A percentile compares a stretch with the other conserved stretches of the same genome.
These are phyloP conservation scores for Passalora sequoiae DNA, from an alignment of 2,329 filamentous ascomycete species.

Conservation along the genomic window DNA sequence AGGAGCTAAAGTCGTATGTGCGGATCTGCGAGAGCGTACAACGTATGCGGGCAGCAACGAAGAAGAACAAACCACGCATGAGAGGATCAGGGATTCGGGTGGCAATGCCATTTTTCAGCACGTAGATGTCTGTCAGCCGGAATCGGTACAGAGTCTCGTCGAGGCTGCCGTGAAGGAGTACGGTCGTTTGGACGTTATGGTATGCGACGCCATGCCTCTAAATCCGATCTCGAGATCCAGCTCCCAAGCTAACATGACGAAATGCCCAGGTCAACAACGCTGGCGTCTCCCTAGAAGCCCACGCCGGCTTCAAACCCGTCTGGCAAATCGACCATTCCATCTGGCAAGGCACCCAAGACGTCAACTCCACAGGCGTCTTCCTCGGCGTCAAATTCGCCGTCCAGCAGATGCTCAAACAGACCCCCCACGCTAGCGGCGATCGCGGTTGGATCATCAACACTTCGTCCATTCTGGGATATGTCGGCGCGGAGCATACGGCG, in stretches of 20 bases:
- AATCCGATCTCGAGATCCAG: too few relatives aligned
- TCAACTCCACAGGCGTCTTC: constrained; percentile 40
- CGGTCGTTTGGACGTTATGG: constrained; percentile 20
- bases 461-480: constrained; percentile 41
- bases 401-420: constrained; percentile 49
- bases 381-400: constrained; percentile 44
- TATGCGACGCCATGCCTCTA: too few relatives aligned
- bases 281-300: constrained; percentile 16
- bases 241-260: too few relatives aligned
- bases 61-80: constrained; percentile 31
- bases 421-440: constrained; percentile 36
- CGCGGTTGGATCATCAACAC: constrained; percentile 50
- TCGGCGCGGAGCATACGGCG: constrained; percentile 38
- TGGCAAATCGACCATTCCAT: constrained; percentile 19
- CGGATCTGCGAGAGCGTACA: constrained; percentile 24
- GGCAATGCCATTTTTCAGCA: constrained; percentile 35
- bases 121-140: constrained; percentile 30
- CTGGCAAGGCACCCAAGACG: constrained; percentile 26
- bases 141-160: constrained; percentile 24
- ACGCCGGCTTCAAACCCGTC: constrained; percentile 16
- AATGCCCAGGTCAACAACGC: constrained; percentile 6
- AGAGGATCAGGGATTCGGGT: constrained; percentile 29
- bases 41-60: constrained; percentile 13
- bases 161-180: constrained; percentile 19
- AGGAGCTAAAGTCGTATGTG: constrained; percentile 28